Percentiles rank a stretch among this genome's conserved stretches.
Conservation (phyloP, 2,329 filamentous ascomycete species). For the Pseudonectria foliicola region DNA sequence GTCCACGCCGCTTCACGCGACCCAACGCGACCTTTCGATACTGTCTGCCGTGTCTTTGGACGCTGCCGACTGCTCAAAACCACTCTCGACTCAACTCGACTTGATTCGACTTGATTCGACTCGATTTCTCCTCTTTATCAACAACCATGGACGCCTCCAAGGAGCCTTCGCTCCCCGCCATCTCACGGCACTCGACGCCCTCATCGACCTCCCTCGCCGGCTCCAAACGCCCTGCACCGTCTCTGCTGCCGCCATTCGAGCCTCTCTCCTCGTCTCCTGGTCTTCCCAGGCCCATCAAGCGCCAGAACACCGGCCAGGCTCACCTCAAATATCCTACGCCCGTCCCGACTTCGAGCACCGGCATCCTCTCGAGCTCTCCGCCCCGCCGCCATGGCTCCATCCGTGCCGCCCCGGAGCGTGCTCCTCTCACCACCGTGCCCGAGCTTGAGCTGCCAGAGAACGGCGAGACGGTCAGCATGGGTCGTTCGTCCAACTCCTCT, state of each 20-base stretch:
- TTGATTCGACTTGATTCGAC: too few relatives aligned
- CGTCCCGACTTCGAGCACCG: slow-evolving; percentile 86
- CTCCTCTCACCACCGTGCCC: slow-evolving; percentile 77
- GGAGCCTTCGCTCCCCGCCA: slow-evolving; percentile 29
- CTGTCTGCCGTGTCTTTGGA: too few relatives aligned
- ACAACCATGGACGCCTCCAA: slow-evolving; percentile 20
- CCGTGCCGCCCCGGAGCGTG: slow-evolving; percentile 66
- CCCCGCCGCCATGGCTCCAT: slow-evolving; percentile 44
- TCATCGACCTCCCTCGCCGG: slow-evolving; percentile 29
- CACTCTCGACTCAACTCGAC: too few relatives aligned
- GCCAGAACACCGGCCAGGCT: slow-evolving; percentile 48
- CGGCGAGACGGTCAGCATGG: slow-evolving; percentile 79
- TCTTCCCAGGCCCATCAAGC: slow-evolving; percentile 62
- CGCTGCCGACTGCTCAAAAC: neutral
- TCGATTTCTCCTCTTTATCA: slow-evolving; percentile 29
- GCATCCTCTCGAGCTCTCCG: slow-evolving; percentile 82
- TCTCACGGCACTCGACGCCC: slow-evolving; percentile 5
- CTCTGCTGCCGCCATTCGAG: slow-evolving; percentile 72
- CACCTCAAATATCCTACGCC: slow-evolving; percentile 82
- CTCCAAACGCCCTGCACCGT: slow-evolving; percentile 56
- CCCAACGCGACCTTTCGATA: too few relatives aligned
- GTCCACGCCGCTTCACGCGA: too few relatives aligned
- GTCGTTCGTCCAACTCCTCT: slow-evolving; percentile 90
- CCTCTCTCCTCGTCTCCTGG: slow-evolving; percentile 70
- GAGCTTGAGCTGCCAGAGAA: slow-evolving; percentile 72